A percentile compares a stretch with the other conserved stretches of the same genome.
Conservation (phyloP, 257 asterid genomes). For the Dorcoceras hygrometricum region DNA sequence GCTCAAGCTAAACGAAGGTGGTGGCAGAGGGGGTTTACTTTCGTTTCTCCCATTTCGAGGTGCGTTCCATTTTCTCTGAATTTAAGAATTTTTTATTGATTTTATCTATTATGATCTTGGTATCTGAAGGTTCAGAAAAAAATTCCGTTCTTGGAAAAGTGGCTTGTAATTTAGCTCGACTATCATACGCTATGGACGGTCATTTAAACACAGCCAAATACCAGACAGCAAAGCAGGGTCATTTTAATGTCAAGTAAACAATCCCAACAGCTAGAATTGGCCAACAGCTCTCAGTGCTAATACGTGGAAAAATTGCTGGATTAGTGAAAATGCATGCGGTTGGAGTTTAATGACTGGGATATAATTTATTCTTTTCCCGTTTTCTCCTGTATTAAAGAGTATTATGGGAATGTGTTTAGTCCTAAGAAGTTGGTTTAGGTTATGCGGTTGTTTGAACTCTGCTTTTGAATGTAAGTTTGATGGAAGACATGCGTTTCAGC, state of each 20-base stretch:
- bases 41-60: slow-evolving; percentile 74
- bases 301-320: neutral
- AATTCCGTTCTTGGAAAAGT: no score
- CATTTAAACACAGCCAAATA: neutral
- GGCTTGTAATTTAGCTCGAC: no score
- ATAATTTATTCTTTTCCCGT: no score
- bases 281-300: neutral
- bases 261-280: neutral
- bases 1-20: slow-evolving; percentile 55
- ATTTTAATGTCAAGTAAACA: neutral
- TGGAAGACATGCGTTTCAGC: neutral
- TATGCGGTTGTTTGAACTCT: neutral
- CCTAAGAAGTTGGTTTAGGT: neutral
- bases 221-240: neutral
- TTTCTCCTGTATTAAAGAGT: neutral
- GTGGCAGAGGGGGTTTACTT: slow-evolving; percentile 48
- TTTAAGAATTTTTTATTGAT: slow-evolving; percentile 9
- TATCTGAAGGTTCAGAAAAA: neutral
- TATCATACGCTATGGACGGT: neutral
- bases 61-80: slow-evolving; percentile 28
- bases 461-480: neutral
- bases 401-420: neutral
- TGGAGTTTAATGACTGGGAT: neutral
- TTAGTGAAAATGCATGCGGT: neutral
- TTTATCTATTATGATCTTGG: slow-evolving; percentile 10